phyloP scores from a whole-genome alignment of 306 rosid species.

The Oxytropis ochrocephala region DNA sequence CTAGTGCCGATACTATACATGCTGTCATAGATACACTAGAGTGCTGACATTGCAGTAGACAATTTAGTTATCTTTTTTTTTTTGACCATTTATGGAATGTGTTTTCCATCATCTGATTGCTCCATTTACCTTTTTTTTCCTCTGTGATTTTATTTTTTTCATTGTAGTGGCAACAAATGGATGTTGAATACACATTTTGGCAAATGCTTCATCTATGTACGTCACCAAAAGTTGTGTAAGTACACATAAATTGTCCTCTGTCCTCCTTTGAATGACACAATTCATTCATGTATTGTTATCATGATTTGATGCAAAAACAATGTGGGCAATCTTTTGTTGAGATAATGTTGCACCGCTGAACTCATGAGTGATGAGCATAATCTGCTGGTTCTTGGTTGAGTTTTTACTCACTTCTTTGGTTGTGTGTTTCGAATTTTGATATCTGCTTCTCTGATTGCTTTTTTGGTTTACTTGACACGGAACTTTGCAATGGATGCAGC shows the following conservation, averaged over 20 bases:
- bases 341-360: background rate
- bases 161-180: constrained; percentile 99
- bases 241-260: background rate
- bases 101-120: background rate
- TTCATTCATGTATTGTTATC: background rate
- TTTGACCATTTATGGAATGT: background rate
- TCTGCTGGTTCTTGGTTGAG: background rate
- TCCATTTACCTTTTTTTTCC: background rate
- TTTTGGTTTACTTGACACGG: constrained; percentile 41
- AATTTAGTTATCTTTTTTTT: background rate
- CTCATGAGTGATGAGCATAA: background rate
- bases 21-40: background rate
- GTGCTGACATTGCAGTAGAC: background rate
- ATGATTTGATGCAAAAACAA: background rate
- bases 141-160: constrained; percentile 7
- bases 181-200: constrained; percentile 96
- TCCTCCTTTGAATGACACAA: background rate
- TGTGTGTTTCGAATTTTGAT: constrained; percentile 10
- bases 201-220: constrained; percentile 99
- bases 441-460: constrained; percentile 18
- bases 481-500: constrained; percentile 56
- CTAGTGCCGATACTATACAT: background rate
- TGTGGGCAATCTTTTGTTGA: background rate
- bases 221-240: constrained; percentile 99
- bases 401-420: background rate